Percentiles rank a stretch among this genome's conserved stretches.
phyloP scores from a whole-genome alignment of 345 rosid species.

The Salix udensis region DNA sequence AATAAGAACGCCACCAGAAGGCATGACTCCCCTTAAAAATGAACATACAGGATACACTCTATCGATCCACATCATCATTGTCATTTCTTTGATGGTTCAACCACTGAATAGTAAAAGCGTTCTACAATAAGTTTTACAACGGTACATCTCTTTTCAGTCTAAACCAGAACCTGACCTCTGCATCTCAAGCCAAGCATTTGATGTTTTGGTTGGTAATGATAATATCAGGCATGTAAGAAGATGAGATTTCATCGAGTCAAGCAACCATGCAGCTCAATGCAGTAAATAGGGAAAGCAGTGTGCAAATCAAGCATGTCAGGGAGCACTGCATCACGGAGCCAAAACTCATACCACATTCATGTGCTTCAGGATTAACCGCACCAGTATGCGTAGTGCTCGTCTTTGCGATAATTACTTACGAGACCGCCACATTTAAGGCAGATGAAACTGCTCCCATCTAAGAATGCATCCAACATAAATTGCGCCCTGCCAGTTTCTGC shows the following conservation, averaged over 20 bases:
- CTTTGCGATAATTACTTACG: slow-evolving; percentile 78
- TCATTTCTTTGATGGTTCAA: neutral
- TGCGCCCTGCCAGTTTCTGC: slow-evolving; percentile 78
- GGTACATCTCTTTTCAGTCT: neutral
- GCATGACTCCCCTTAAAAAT: neutral
- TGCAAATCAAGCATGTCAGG: neutral
- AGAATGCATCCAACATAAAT: slow-evolving; percentile 77
- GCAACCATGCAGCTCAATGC: neutral
- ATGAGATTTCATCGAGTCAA: neutral
- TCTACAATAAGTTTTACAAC: neutral
- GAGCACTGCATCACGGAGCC: neutral
- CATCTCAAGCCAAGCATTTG: neutral
- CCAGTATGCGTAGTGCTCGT: slow-evolving; percentile 88
- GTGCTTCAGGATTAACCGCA: slow-evolving; percentile 47
- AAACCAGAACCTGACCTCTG: neutral
- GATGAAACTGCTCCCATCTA: slow-evolving; percentile 91
- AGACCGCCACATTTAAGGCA: slow-evolving; percentile 93
- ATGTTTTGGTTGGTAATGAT: neutral
- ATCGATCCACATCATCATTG: neutral
- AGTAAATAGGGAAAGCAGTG: slow-evolving; percentile 2
- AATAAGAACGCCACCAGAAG: neutral
- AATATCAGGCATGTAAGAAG: slow-evolving; percentile 1
- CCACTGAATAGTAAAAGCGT: neutral
- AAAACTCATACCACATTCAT: neutral
- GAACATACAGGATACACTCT: neutral